Evolutionary conservation across 345 rosid genomes (phyloP).

Genomic region (Populus nigra): DNA sequence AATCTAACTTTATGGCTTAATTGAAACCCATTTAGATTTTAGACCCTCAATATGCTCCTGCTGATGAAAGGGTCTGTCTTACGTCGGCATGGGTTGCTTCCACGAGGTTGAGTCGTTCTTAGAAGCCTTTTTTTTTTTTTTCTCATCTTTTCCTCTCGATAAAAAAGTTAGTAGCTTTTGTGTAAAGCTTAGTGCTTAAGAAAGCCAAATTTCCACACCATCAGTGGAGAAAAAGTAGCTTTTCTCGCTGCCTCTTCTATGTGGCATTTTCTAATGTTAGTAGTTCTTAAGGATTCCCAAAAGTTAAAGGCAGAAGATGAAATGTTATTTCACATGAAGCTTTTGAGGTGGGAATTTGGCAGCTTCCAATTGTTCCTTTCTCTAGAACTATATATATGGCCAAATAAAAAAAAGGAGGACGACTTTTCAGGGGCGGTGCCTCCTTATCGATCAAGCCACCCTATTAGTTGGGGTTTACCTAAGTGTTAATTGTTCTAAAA

Average conservation of each 20-base stretch:
- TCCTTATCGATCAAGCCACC: background rate
- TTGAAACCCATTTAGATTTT: conserved; percentile 21
- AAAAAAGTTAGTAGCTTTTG: conserved; percentile 41
- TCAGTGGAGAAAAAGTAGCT: conserved; percentile 37
- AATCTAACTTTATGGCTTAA: conserved; percentile 36
- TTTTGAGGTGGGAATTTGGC: conserved; percentile 45
- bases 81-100: conserved; percentile 37
- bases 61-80: conserved; percentile 31
- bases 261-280: conserved; percentile 37
- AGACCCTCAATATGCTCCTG: background rate
- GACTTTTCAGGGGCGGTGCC: conserved; percentile 35
- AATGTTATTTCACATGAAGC: conserved; percentile 29
- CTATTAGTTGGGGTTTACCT: background rate
- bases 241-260: conserved; percentile 24
- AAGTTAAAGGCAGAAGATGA: conserved; percentile 28
- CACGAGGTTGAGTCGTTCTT: conserved; percentile 34
- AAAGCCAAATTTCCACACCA: conserved; percentile 38
- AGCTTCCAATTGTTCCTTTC: conserved; percentile 23
- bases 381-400: background rate
- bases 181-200: conserved; percentile 43
- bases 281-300: conserved; percentile 39
- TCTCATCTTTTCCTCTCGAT: background rate
- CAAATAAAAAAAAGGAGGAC: background rate
- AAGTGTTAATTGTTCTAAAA: background rate
- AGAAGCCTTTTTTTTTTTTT: conserved; percentile 11